Conservation (phyloP, 1,284 basidiomycete species). For the Apiotrichum montevideense region DNA sequence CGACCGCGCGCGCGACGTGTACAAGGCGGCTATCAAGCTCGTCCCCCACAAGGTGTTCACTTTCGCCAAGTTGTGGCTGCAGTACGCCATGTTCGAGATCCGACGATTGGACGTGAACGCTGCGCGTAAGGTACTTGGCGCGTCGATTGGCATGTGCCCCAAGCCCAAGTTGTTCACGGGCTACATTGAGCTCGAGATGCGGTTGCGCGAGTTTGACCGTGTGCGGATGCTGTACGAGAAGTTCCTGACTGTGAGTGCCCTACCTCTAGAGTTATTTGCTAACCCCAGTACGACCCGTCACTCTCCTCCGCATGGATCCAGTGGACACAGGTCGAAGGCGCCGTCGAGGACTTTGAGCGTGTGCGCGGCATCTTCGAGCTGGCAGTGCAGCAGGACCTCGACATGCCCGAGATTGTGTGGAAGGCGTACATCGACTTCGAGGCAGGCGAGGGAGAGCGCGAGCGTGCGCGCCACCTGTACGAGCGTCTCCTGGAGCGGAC, state of each 20-base stretch:
- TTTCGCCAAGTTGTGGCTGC: slow-evolving; percentile 89
- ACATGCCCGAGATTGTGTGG: slow-evolving; percentile 98
- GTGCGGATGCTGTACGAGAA: slow-evolving; percentile 90
- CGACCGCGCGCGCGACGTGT: slow-evolving; percentile 78
- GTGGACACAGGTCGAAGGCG: slow-evolving; percentile 89
- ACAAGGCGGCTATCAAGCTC: slow-evolving; percentile 79
- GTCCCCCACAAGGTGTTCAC: slow-evolving; percentile 96
- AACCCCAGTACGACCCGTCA: slow-evolving; percentile 57
- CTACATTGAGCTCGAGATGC: slow-evolving; percentile 82
- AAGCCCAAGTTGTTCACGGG: slow-evolving; percentile 91
- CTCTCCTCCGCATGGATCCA: slow-evolving; percentile 94
- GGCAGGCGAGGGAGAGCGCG: slow-evolving; percentile 75
- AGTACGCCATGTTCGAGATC: slow-evolving; percentile 89
- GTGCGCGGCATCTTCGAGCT: slow-evolving; percentile 95
- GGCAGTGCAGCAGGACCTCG: slow-evolving; percentile 85
- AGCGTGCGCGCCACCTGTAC: slow-evolving; percentile 76
- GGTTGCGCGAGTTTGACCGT: slow-evolving; percentile 78
- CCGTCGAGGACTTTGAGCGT: slow-evolving; percentile 83
- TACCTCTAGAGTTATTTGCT: neutral
- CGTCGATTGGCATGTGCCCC: slow-evolving; percentile 89
- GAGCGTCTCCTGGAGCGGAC: slow-evolving; percentile 81
- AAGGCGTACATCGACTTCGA: slow-evolving; percentile 92
- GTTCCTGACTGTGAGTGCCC: slow-evolving; percentile 59
- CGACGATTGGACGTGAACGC: slow-evolving; percentile 73
- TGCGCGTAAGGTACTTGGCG: slow-evolving; percentile 84